Evolutionary conservation across 768 basidiomycete genomes (phyloP).

Genomic region (Tephrocybe rancida): DNA sequence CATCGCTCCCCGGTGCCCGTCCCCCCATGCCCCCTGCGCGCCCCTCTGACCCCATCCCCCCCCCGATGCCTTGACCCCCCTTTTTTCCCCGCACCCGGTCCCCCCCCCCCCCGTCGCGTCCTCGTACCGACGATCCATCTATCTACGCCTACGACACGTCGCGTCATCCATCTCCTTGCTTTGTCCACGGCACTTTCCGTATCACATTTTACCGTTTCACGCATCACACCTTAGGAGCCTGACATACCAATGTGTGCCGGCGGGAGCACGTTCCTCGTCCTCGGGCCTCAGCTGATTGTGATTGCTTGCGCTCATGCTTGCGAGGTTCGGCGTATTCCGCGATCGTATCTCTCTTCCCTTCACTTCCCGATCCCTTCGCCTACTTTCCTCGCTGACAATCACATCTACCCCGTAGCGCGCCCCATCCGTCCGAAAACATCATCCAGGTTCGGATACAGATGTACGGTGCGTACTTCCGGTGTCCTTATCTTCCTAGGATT

Average conservation of each 20-base stretch:
- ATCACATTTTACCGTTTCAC: conserved; percentile 1
- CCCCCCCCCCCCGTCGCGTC: neutral
- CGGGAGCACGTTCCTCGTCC: conserved; percentile 2
- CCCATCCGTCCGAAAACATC: conserved; percentile 96
- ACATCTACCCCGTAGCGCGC: conserved; percentile 52
- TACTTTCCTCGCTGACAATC: neutral
- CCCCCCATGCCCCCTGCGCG: conserved; percentile 6
- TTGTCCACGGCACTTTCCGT: conserved; percentile 11
- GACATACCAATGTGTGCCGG: neutral
- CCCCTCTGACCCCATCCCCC: neutral
- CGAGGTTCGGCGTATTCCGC: neutral
- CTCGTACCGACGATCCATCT: neutral
- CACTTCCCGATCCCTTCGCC: neutral
- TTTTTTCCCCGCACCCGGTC: neutral
- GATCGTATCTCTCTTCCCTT: neutral
- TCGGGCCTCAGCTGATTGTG: neutral
- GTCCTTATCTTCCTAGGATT: neutral
- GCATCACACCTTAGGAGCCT: neutral
- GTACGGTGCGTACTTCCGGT: conserved; percentile 75
- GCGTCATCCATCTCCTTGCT: neutral
- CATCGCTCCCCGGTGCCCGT: too few species aligned
- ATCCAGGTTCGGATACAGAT: conserved; percentile 99
- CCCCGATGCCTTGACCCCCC: neutral
- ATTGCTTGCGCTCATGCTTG: neutral
- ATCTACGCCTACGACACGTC: neutral